Conservation (phyloP, 495 filamentous ascomycete genomes). For the Penicillium soppii region DNA sequence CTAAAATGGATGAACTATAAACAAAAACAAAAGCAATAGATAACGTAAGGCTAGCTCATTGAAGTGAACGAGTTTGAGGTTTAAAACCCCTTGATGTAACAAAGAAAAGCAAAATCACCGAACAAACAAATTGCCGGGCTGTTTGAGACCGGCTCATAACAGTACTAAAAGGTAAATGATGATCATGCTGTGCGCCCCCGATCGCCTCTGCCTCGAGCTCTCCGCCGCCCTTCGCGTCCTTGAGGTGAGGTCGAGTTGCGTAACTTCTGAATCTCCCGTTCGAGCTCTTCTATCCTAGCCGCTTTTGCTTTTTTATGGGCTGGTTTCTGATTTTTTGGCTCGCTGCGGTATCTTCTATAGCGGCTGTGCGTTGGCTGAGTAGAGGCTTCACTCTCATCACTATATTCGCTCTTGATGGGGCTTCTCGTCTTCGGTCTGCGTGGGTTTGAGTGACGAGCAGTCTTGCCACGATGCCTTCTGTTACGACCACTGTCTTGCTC, state of each 20-base stretch:
- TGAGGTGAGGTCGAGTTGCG: no score
- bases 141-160: background rate
- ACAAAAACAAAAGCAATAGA: background rate
- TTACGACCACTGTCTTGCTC: background rate
- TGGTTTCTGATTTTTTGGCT: background rate
- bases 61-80: no score
- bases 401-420: background rate
- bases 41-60: background rate
- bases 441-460: background rate
- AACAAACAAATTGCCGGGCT: background rate
- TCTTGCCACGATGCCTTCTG: conserved; percentile 1
- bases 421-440: background rate
- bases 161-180: background rate
- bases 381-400: background rate
- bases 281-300: background rate
- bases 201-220: background rate
- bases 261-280: background rate
- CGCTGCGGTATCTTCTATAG: background rate
- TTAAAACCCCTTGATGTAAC: no score
- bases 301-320: background rate
- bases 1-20: background rate
- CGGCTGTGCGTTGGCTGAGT: background rate
- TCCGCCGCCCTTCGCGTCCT: background rate
- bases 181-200: background rate
- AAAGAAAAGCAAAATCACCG: background rate